These are phyloP conservation scores for Magnolia officinalis DNA, from an alignment of 164 flowering plant species.

Conservation along the genomic window DNA sequence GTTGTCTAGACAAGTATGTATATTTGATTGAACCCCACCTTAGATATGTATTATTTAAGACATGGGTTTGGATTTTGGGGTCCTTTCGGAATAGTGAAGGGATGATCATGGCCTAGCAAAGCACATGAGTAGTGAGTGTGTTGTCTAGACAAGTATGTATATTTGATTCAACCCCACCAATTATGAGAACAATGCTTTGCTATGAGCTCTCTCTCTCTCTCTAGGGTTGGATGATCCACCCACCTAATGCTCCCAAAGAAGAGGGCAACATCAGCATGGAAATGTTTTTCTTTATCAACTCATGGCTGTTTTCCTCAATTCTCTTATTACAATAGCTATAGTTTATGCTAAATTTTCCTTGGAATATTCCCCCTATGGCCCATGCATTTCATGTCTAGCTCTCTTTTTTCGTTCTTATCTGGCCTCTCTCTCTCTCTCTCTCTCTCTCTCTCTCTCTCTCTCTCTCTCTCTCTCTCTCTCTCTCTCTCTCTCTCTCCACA, in stretches of 20 bases:
- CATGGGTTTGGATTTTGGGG: not conserved
- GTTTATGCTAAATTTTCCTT: constrained; percentile 5
- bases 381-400: not conserved
- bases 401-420: not conserved
- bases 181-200: not conserved
- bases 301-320: not conserved
- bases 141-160: constrained; percentile 7
- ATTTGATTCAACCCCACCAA: not conserved
- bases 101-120: not conserved
- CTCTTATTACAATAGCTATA: not conserved
- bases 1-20: constrained; percentile 7
- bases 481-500: not conserved
- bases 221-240: constrained; percentile 9
- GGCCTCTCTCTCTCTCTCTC: not conserved
- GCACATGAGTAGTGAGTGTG: not conserved
- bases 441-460: not conserved
- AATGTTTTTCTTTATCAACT: constrained; percentile 1
- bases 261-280: constrained; percentile 4
- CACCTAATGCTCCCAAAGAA: constrained; percentile 10
- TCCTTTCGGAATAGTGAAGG: not conserved
- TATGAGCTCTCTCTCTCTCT: not conserved
- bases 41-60: not conserved
- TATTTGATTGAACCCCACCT: not conserved
- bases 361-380: not conserved
- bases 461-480: not conserved